Evolutionary conservation across 192 early-diverging fungal species (phyloP).

Genomic region (Mortierella claussenii): DNA sequence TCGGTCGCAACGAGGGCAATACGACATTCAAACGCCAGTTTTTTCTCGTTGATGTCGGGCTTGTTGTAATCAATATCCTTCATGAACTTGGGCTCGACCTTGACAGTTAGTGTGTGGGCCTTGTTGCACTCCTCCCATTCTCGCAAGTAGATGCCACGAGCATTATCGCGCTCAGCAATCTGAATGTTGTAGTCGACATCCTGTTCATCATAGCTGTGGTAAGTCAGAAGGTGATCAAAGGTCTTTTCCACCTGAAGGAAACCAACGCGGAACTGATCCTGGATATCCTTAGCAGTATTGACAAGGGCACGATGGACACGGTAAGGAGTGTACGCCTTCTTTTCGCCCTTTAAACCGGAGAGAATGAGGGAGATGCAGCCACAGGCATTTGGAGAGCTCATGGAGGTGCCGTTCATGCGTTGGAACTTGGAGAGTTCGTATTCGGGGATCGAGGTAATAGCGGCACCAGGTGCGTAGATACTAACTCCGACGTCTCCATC

Average conservation of each 20-base stretch:
- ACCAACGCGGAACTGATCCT: conserved; percentile 80
- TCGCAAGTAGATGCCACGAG: conserved; percentile 91
- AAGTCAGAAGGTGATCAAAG: conserved; percentile 80
- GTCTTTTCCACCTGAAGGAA: conserved; percentile 91
- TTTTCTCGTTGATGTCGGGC: conserved; percentile 66
- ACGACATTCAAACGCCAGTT: conserved; percentile 83
- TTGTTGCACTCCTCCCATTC: conserved; percentile 75
- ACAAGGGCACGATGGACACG: conserved; percentile 83
- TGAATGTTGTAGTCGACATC: conserved; percentile 73
- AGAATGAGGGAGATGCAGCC: conserved; percentile 88
- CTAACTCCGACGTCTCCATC: conserved; percentile 89
- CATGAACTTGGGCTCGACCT: conserved; percentile 70
- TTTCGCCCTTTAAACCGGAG: conserved; percentile 83
- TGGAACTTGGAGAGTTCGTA: conserved; percentile 77
- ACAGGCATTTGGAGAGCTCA: conserved; percentile 91
- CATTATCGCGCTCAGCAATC: conserved; percentile 50
- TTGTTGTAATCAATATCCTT: conserved; percentile 66
- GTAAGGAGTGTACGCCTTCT: conserved; percentile 80
- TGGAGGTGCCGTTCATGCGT: conserved; percentile 94
- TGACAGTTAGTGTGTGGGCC: conserved; percentile 65
- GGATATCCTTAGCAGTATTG: conserved; percentile 78
- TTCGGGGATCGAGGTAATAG: conserved; percentile 89
- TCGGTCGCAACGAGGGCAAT: conserved; percentile 74
- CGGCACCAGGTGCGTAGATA: conserved; percentile 90
- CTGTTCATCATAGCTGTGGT: conserved; percentile 63